A percentile compares a stretch with the other conserved stretches of the same genome.
These are phyloP conservation scores for Emericellopsis terricola DNA, from an alignment of 495 filamentous ascomycete genomes.

Conservation along the genomic window DNA sequence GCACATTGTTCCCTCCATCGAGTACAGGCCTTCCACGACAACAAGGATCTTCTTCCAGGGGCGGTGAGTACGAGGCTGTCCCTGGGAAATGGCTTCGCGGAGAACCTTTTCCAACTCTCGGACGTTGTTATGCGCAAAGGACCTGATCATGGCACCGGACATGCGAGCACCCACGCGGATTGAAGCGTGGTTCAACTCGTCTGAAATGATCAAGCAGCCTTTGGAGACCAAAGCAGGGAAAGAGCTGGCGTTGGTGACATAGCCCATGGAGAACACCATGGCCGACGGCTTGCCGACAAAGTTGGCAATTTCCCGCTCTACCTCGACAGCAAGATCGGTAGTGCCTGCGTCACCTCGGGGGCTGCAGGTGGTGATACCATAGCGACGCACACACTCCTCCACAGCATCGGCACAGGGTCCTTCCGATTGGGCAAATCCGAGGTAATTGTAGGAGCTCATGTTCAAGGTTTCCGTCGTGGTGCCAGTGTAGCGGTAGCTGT, in stretches of 20 bases:
- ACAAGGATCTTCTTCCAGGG: constrained; percentile 98
- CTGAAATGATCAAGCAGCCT: constrained; percentile 82
- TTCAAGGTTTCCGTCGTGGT: constrained; percentile 92
- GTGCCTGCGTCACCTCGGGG: constrained; percentile 73
- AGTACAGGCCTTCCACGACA: constrained; percentile 92
- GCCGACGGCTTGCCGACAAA: constrained; percentile 88
- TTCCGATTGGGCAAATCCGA: constrained; percentile 94
- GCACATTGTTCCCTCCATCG: constrained; percentile 98
- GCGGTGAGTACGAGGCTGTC: constrained; percentile 87
- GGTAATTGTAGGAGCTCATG: constrained; percentile 98
- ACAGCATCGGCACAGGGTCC: constrained; percentile 91
- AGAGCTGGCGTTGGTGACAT: constrained; percentile 77
- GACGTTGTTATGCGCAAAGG: constrained; percentile 98
- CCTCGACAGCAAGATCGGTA: constrained; percentile 70
- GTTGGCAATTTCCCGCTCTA: constrained; percentile 71
- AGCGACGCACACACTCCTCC: constrained; percentile 67
- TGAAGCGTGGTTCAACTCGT: constrained; percentile 94
- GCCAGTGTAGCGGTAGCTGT: constrained; percentile 69
- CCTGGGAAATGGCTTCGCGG: constrained; percentile 84
- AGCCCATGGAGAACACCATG: constrained; percentile 98
- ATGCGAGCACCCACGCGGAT: constrained; percentile 89
- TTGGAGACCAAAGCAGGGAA: constrained; percentile 86
- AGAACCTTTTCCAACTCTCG: constrained; percentile 64
- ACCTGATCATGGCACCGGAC: constrained; percentile 82
- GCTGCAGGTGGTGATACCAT: constrained; percentile 65